Conservation (phyloP, 352 stramenopile species). For the Phytophthora palmivora region DNA sequence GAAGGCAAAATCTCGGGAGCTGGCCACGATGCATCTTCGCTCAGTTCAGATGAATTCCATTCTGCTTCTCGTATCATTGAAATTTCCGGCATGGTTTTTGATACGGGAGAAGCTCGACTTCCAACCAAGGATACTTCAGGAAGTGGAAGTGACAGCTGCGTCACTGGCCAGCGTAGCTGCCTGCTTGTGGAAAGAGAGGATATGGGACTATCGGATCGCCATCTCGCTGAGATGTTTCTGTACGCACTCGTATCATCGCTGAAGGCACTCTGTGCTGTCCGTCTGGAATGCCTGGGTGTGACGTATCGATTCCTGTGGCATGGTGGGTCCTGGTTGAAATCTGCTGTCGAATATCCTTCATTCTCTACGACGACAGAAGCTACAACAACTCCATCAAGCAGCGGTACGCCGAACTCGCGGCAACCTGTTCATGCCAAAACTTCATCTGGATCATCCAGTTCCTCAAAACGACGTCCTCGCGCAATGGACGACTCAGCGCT, state of each 20-base stretch:
- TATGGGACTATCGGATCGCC: conserved; percentile 48
- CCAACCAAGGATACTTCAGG: conserved; percentile 14
- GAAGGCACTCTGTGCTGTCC: conserved; percentile 57
- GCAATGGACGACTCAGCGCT: conserved; percentile 56
- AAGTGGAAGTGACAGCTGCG: conserved; percentile 16
- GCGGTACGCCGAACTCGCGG: conserved; percentile 34
- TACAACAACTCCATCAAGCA: conserved; percentile 14
- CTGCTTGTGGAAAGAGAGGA: conserved; percentile 54
- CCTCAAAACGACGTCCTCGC: conserved; percentile 28
- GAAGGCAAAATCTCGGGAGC: conserved; percentile 83
- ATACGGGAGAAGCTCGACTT: conserved; percentile 40
- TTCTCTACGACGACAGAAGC: conserved; percentile 14
- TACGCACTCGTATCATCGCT: conserved; percentile 64
- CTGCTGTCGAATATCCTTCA: conserved; percentile 54
- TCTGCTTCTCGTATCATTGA: conserved; percentile 47
- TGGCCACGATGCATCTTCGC: conserved; percentile 54
- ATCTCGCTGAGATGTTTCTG: conserved; percentile 59
- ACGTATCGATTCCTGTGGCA: conserved; percentile 72
- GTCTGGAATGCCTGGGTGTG: conserved; percentile 58
- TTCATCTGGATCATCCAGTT: conserved; percentile 20
- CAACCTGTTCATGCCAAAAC: conserved; percentile 35
- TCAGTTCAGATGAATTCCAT: conserved; percentile 28
- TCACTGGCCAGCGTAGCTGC: conserved; percentile 30
- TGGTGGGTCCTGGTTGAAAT: conserved; percentile 63
- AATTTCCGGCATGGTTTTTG: conserved; percentile 51